Percentiles rank a stretch among this genome's conserved stretches.
Conservation (phyloP, 2,329 filamentous ascomycete species). For the Tolypocladium tropicale region DNA sequence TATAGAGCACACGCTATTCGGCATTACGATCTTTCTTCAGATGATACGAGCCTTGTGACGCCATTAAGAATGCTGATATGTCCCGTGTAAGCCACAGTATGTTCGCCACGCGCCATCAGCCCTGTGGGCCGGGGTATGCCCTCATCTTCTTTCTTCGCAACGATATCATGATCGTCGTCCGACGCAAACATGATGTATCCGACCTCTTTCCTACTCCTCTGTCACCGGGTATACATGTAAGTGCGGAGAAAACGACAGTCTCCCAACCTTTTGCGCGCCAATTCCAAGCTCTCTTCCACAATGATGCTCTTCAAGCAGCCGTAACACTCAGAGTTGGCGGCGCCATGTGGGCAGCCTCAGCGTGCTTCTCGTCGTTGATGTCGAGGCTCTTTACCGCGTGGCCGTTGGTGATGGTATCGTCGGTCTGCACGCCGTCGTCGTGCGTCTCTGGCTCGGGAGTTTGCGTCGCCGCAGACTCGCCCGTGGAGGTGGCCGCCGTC, state of each 20-base stretch:
- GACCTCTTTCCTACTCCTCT: not conserved
- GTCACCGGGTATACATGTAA: not conserved
- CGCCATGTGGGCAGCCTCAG: not conserved
- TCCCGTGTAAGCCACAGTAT: not conserved
- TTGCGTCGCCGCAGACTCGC: conserved; percentile 16
- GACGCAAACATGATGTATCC: not conserved
- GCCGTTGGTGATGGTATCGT: conserved; percentile 15
- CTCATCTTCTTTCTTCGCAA: not conserved
- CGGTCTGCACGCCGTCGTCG: conserved; percentile 17
- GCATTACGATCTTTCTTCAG: not conserved
- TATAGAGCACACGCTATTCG: not conserved
- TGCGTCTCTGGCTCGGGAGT: conserved; percentile 9
- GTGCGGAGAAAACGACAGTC: not conserved
- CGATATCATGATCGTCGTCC: not conserved
- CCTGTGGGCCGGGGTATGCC: not conserved
- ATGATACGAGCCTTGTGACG: not conserved
- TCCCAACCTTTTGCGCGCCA: not conserved
- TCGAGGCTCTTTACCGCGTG: conserved; percentile 21
- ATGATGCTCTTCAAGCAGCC: not conserved
- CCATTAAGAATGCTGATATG: not conserved
- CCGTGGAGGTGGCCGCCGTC: conserved; percentile 1
- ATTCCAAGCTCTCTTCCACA: not conserved
- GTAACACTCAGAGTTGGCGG: not conserved
- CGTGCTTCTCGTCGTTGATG: conserved; percentile 15
- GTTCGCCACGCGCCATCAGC: not conserved